A percentile compares a stretch with the other conserved stretches of the same genome.
Conservation (phyloP, 768 basidiomycete species). For the Dacryopinax spathularia region DNA sequence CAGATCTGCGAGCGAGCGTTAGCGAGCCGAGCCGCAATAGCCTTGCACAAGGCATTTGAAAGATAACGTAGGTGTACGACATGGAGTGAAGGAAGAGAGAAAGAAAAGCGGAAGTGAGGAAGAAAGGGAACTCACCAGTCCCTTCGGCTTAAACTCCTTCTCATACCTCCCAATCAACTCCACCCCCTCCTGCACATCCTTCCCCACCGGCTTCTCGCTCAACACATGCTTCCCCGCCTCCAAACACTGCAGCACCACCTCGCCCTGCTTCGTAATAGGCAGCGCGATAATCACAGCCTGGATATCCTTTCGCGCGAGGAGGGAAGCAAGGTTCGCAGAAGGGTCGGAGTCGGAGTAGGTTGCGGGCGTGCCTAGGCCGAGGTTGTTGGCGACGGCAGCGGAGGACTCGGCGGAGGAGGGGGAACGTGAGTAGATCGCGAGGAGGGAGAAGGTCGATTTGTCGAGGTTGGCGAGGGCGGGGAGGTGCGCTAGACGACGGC, state of each 20-base stretch:
- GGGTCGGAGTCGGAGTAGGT: constrained; percentile 42
- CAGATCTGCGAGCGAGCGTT: constrained; percentile 33
- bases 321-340: constrained; percentile 35
- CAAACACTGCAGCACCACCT: constrained; percentile 38
- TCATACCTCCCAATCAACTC: constrained; percentile 55
- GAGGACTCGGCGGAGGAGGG: constrained; percentile 42
- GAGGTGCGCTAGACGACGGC: constrained; percentile 44
- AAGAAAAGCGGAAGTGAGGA: too few species aligned
- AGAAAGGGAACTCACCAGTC: constrained; percentile 13
- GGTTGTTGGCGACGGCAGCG: constrained; percentile 33
- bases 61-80: too few species aligned
- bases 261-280: constrained; percentile 63
- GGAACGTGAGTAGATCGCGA: constrained; percentile 74
- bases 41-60: background rate
- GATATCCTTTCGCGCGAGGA: constrained; percentile 58
- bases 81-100: too few species aligned
- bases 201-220: constrained; percentile 75
- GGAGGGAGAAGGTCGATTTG: constrained; percentile 29
- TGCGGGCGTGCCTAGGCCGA: constrained; percentile 25
- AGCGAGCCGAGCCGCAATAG: background rate
- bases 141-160: constrained; percentile 46
- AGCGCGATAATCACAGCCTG: constrained; percentile 58
- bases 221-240: constrained; percentile 69
- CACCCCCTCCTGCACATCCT: constrained; percentile 49
- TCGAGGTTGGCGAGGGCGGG: constrained; percentile 51